phyloP scores from a whole-genome alignment of 805 yeast genomes.

The Candida golubevii region DNA sequence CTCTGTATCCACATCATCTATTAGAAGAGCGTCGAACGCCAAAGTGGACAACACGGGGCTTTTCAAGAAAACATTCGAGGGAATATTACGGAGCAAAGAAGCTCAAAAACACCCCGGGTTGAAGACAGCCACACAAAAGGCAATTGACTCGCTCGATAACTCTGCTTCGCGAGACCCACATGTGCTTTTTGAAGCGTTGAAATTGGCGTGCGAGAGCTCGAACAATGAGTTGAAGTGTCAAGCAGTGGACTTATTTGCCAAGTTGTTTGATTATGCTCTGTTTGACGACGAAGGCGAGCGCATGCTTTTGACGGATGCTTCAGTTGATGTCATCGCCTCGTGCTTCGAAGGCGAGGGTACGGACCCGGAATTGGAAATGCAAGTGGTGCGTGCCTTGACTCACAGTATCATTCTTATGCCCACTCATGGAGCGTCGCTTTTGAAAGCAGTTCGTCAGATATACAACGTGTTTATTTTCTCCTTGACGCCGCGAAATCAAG shows the following conservation, averaged over 20 bases:
- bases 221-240: slow-evolving; percentile 61
- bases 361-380: slow-evolving; percentile 83
- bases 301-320: slow-evolving; percentile 66
- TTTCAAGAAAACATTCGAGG: slow-evolving; percentile 54
- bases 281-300: slow-evolving; percentile 53
- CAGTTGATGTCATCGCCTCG: slow-evolving; percentile 76
- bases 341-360: slow-evolving; percentile 93
- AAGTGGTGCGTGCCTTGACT: slow-evolving; percentile 86
- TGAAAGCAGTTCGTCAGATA: slow-evolving; percentile 89
- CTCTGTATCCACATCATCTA: neutral
- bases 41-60: slow-evolving; percentile 21
- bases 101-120: slow-evolving; percentile 48
- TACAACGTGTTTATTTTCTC: slow-evolving; percentile 90
- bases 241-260: slow-evolving; percentile 83
- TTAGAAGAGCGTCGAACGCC: slow-evolving; percentile 6
- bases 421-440: slow-evolving; percentile 83
- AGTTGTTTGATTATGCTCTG: slow-evolving; percentile 79
- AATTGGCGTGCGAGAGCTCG: slow-evolving; percentile 67
- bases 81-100: slow-evolving; percentile 56
- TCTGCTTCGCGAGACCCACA: slow-evolving; percentile 41
- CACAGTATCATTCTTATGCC: slow-evolving; percentile 82
- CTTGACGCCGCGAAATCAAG: slow-evolving; percentile 76
- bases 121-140: slow-evolving; percentile 34
- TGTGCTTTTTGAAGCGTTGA: slow-evolving; percentile 73
- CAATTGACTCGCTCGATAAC: slow-evolving; percentile 35